Conservation (phyloP, 2,329 filamentous ascomycete genomes). For the Ampelomyces quisqualis region DNA sequence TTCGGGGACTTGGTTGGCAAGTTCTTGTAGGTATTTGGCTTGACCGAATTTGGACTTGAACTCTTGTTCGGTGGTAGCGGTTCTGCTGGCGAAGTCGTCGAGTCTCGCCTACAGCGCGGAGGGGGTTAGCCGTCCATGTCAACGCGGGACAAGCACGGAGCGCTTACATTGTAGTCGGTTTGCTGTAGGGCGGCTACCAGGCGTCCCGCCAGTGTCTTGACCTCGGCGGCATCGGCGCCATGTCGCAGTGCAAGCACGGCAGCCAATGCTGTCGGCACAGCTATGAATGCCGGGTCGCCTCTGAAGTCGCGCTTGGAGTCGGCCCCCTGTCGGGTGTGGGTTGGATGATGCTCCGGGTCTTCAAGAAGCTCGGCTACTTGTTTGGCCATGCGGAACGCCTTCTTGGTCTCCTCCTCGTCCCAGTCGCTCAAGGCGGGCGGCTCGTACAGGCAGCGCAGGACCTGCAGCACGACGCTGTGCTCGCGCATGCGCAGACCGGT, state of each 20-base stretch:
- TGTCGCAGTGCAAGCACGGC: constrained; percentile 45
- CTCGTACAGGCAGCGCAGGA: constrained; percentile 41
- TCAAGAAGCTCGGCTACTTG: constrained; percentile 47
- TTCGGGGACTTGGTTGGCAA: too few relatives aligned
- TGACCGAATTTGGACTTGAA: too few relatives aligned
- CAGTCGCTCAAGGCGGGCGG: constrained; percentile 39
- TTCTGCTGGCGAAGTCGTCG: constrained; percentile 3
- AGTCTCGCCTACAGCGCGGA: constrained; percentile 6
- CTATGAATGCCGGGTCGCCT: constrained; percentile 42
- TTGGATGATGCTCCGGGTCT: constrained; percentile 41
- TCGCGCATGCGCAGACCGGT: constrained; percentile 29
- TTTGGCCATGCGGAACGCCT: constrained; percentile 43
- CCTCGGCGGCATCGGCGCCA: constrained; percentile 42
- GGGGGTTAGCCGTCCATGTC: constrained; percentile 2
- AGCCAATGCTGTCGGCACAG: constrained; percentile 47
- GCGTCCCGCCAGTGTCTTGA: constrained; percentile 44
- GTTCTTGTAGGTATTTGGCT: too few relatives aligned
- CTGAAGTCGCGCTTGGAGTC: constrained; percentile 31
- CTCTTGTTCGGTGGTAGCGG: constrained; percentile 10
- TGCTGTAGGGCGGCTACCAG: constrained; percentile 41
- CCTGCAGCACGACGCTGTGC: constrained; percentile 28
- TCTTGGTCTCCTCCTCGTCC: constrained; percentile 40
- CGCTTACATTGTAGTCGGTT: constrained; percentile 21
- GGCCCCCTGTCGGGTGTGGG: constrained; percentile 6
- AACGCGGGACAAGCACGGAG: background rate